Base-by-base conservation (phyloP, 148 eudicot genomes). In the Gaultheria prostrata region DNA sequence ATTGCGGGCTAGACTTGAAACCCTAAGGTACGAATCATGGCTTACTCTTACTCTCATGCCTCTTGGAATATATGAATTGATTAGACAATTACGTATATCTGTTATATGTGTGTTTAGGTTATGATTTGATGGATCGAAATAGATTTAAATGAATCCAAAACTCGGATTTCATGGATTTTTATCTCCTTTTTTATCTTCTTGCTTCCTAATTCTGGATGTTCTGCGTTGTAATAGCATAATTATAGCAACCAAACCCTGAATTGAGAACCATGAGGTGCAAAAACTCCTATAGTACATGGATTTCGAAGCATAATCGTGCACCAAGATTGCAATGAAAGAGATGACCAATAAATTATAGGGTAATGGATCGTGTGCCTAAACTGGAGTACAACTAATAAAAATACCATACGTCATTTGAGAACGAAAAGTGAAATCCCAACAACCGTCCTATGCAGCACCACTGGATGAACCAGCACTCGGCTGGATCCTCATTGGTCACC, bases 401-500 rank as follows among this genome's bases (percentile, higher is more conserved):
- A 83, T 73, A 89, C 83, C n/a, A 91, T 48, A 82, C 86, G 89
- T 20, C 89, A 90, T 88, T 88, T 88, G 76, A 93, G 43, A 79
- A 87, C 33, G 43, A 83, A 86, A 48, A 89, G 82, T n/a, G 90
- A 84, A 81, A 89, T 86, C 50, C 86, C 85, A 71, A 87, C 35
- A 5, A 89, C 6, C 3, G 39, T 35, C 28, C 15, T 87, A 30
- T 85, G 87, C 65, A 89, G 48, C 82, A 85, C 61, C 81, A 74
- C 70, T 14, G 91, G 87, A 53, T 77, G 90, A 96, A 96, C 61
- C 83, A 85, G 74, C 98, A 94, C 79, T 89, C 89, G 0, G 98
- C 95, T 18, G 98, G 99, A 86, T 97, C 98, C 49, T 83, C 86
- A 9, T 90, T 87, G 10, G 95, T 92, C 86, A 90, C 71, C 74